Base-by-base conservation (phyloP, 345 rosid genomes). In the Psidium friedrichsthalianum region DNA sequence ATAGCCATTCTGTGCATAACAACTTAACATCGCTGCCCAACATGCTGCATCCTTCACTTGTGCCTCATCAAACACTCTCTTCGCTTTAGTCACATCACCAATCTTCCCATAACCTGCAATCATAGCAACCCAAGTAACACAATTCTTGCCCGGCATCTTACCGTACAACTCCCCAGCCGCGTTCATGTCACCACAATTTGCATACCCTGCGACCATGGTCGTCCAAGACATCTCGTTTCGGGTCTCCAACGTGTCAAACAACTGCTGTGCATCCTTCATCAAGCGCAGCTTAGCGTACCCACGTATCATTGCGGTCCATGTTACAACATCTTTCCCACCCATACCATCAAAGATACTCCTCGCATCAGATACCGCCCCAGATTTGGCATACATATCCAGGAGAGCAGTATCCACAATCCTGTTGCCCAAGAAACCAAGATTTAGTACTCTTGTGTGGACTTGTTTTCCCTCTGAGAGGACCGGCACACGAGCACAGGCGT, bases 281-380 rank as follows among this genome's bases (percentile, higher is more conserved):
- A 88, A 85, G 27, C 91, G 88, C 85, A 87, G 84, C 88, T 91
- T 92, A 51, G 91, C 88, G 88, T 90, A 95, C 80, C 94, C 96
- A 82, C 90, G 81, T 21, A 95, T 81, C 92, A 95, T 90, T 11
- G 94, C 98, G 5, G 95, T 94, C 89, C 93, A 94, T 55, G 95
- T 88, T 81, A 93, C 91, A 5, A 92, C 91, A 82, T 92, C 96
- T 85, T 91, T 91, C 4, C 89, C 89, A 5, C 87, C 90, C 87
- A 95, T 92, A 78, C 27, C 89, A 14, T 89, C 92, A 83, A 95
- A 95, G 89, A 94, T 36, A 11, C 85, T 87, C 49, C 82, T 84
- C 0, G 98, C 96, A 11, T 92, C 92, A 21, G 78, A 81, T 10
- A 92, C 12, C 42, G 87, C 90, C 25, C 92, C 92, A 6, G 89